Conservation (phyloP, 805 yeast genomes). For the Aciculoconidium aculeatum region DNA sequence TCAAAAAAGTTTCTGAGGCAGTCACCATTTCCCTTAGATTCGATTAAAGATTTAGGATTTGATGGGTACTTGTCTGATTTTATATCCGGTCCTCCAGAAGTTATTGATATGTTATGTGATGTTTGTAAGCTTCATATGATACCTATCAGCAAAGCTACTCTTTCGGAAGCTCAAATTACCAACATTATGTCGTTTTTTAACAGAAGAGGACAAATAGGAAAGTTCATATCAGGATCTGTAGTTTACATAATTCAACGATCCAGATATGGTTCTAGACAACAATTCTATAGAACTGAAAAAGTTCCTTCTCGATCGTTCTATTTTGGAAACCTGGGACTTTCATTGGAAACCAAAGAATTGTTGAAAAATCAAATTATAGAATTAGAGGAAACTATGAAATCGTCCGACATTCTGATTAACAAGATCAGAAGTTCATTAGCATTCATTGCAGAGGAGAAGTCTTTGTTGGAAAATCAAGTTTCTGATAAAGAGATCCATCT, state of each 20-base stretch:
- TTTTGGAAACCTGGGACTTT: conserved; percentile 29
- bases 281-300: conserved; percentile 37
- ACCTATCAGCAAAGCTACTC: conserved; percentile 54
- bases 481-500: too few relatives aligned
- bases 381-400: conserved; percentile 8
- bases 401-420: too few relatives aligned
- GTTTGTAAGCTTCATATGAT: conserved; percentile 42
- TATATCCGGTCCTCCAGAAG: conserved; percentile 65
- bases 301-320: conserved; percentile 20
- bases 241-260: conserved; percentile 51
- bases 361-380: conserved; percentile 8
- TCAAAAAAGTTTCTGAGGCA: conserved; percentile 11
- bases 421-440: too few relatives aligned
- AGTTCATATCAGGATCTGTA: conserved; percentile 56
- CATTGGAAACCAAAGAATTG: conserved; percentile 18
- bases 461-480: too few relatives aligned
- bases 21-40: conserved; percentile 18
- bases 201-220: too few relatives aligned
- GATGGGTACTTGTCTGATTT: conserved; percentile 75
- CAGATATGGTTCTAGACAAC: conserved; percentile 55
- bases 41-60: conserved; percentile 53
- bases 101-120: conserved; percentile 66
- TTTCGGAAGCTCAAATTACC: conserved; percentile 36
- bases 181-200: too few relatives aligned
- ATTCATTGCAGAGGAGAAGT: too few relatives aligned